Base-by-base conservation (phyloP, 805 yeast species). In the Candida qinlingensis region DNA sequence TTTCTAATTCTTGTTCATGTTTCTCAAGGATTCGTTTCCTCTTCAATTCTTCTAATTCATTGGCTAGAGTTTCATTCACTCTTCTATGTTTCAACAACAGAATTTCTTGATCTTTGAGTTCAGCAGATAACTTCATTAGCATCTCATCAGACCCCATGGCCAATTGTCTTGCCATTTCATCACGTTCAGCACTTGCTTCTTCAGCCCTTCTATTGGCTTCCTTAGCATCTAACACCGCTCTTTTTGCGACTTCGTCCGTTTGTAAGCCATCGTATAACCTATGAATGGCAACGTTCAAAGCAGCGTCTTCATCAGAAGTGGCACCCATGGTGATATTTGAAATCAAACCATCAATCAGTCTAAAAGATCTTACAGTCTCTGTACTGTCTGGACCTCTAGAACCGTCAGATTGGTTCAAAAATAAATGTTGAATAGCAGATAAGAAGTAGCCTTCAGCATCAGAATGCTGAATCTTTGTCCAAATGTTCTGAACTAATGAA, bases 161-260 rank as follows among this genome's bases (percentile, higher is more conserved):
- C 28, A 87, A 69, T 61, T 84, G 88, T 46, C 80, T 71, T 33
- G 80, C 77, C 70, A 88, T 72, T 34, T 78, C 81, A 61, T 79
- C 80, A 49, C 81, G 65, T 58, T 83, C 89, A 3, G 80, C 79
- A 19, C 68, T 65, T 12, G 82, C 81, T 50, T 74, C 75, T 51
- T 80, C 84, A 3, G 83, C 77, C 38, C 69, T 71, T 49, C 71
- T 71, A 5, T 74, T 70, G 38, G 82, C 74, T 41, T 73, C 78
- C 57, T 75, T 74, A 36, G 82, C 73, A 47, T 78, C 89, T 47
- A 60, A 62, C 47, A 71, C 75, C 52, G 96, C 95, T 51, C 85
- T 75, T 45, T 81, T 73, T 10, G 96, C 96, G 67, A 84, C 83
- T 46, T 88, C 96, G 63, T 92, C 97, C 0, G 96, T 87, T 55